A percentile compares a stretch with the other conserved stretches of the same genome.
These are phyloP conservation scores for Hansenula lynferdii DNA, from an alignment of 1,139 yeast species.

Conservation along the genomic window DNA sequence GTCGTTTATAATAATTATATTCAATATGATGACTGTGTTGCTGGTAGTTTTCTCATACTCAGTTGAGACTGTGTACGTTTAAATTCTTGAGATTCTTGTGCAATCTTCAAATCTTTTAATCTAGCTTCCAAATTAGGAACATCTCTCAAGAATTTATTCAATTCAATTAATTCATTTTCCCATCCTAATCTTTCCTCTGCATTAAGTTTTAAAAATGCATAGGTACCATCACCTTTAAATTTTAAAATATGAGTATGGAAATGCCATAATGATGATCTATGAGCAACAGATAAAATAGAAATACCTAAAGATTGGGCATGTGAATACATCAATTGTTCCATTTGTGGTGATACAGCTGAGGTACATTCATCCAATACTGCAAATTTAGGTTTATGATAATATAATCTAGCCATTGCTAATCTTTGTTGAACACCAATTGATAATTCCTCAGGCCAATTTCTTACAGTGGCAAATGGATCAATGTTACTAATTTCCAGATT, in stretches of 20 bases:
- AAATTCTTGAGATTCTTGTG: slow-evolving; percentile 25
- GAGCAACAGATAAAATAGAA: slow-evolving; percentile 86
- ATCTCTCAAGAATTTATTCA: slow-evolving; percentile 58
- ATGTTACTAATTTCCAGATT: slow-evolving; percentile 16
- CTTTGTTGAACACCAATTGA: slow-evolving; percentile 93
- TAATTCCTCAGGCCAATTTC: slow-evolving; percentile 87
- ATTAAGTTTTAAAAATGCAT: slow-evolving; percentile 62
- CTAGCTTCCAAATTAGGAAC: slow-evolving; percentile 64
- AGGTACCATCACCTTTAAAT: slow-evolving; percentile 81
- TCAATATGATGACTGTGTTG: not conserved
- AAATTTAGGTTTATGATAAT: slow-evolving; percentile 86
- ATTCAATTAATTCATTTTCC: slow-evolving; percentile 64
- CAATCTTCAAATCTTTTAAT: slow-evolving; percentile 53
- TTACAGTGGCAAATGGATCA: slow-evolving; percentile 59
- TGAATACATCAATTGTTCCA: slow-evolving; percentile 86
- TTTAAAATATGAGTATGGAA: slow-evolving; percentile 81
- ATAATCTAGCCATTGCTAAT: slow-evolving; percentile 89
- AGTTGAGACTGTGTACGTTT: slow-evolving; percentile 23
- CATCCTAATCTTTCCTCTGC: slow-evolving; percentile 62
- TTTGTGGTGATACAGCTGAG: slow-evolving; percentile 85
- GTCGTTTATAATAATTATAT: not conserved
- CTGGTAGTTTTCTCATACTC: slow-evolving; percentile 9
- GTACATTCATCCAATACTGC: slow-evolving; percentile 97
- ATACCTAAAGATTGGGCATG: slow-evolving; percentile 81
- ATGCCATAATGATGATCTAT: slow-evolving; percentile 89